phyloP scores from a whole-genome alignment of 495 filamentous ascomycete species.

The Chaetomium cochliodes region DNA sequence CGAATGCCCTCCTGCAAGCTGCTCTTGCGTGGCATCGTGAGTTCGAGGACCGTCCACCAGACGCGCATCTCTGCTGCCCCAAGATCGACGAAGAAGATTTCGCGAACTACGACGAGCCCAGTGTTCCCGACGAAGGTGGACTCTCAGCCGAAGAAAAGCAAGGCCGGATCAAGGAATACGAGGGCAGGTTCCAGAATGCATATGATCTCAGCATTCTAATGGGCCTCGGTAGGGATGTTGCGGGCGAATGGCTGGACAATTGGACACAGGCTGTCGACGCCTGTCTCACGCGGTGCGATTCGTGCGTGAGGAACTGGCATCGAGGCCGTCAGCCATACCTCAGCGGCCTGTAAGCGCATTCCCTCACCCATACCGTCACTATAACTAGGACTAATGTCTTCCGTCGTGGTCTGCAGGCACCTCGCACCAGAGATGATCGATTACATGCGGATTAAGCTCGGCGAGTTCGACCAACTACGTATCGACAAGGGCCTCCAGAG shows the following conservation, averaged over 20 bases:
- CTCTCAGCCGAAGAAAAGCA: constrained; percentile 40
- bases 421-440: constrained; percentile 35
- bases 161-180: constrained; percentile 48
- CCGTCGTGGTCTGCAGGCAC: constrained; percentile 25
- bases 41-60: constrained; percentile 32
- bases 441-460: constrained; percentile 46
- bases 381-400: constrained; percentile 17
- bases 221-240: constrained; percentile 61
- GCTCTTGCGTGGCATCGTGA: constrained; percentile 33
- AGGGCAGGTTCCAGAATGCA: constrained; percentile 54
- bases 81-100: constrained; percentile 44
- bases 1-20: constrained; percentile 23
- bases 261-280: constrained; percentile 50
- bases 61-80: constrained; percentile 48
- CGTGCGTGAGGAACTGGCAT: constrained; percentile 80
- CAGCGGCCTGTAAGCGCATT: constrained; percentile 46
- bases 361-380: neutral
- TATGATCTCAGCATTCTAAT: constrained; percentile 66
- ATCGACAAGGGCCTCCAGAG: constrained; percentile 39
- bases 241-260: constrained; percentile 57
- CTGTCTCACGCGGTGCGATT: constrained; percentile 66
- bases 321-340: constrained; percentile 45
- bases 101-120: constrained; percentile 55
- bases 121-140: constrained; percentile 36
- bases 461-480: constrained; percentile 42